A percentile compares a stretch with the other conserved stretches of the same genome.
These are phyloP conservation scores for Calonectria multiphialidica DNA, from an alignment of 2,329 filamentous ascomycete species.

Conservation along the genomic window DNA sequence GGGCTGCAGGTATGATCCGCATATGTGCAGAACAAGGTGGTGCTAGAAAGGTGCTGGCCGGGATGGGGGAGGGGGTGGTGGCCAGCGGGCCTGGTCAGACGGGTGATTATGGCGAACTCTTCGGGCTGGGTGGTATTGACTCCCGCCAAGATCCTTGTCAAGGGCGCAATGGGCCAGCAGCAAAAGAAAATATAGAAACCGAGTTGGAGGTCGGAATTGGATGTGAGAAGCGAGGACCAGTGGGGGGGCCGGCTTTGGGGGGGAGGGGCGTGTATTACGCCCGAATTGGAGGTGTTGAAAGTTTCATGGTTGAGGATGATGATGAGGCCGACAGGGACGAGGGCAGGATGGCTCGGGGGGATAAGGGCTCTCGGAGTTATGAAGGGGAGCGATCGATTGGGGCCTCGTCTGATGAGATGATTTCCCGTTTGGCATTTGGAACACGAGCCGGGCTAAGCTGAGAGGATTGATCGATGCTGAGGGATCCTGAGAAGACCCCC, in stretches of 20 bases:
- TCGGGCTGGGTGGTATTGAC: conserved; percentile 28
- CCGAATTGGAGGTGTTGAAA: conserved; percentile 23
- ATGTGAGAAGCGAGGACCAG: conserved; percentile 2
- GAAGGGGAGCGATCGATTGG: conserved; percentile 11
- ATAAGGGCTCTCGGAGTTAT: conserved; percentile 12
- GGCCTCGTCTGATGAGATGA: conserved; percentile 17
- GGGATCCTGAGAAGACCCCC: neutral
- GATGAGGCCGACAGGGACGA: conserved; percentile 19
- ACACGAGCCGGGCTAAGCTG: conserved; percentile 21
- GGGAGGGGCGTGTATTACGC: conserved; percentile 19
- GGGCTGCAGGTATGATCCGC: conserved; percentile 52
- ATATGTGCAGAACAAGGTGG: conserved; percentile 46
- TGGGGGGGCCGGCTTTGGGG: neutral
- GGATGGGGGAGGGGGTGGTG: conserved; percentile 25
- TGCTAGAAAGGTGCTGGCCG: conserved; percentile 26
- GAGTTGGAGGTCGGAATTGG: conserved; percentile 13
- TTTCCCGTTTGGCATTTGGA: conserved; percentile 16
- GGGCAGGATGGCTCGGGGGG: conserved; percentile 28
- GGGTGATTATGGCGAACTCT: conserved; percentile 34
- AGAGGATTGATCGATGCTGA: neutral
- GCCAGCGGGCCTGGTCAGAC: conserved; percentile 30
- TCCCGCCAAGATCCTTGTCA: conserved; percentile 28
- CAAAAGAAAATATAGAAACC: conserved; percentile 17
- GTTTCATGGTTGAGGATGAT: conserved; percentile 14
- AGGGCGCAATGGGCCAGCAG: conserved; percentile 13